Evolutionary conservation across 2,329 filamentous ascomycete genomes (phyloP), one percentile per base, ranked within the genome.

Genomic region (Tricladium varicosporioides): DNA sequence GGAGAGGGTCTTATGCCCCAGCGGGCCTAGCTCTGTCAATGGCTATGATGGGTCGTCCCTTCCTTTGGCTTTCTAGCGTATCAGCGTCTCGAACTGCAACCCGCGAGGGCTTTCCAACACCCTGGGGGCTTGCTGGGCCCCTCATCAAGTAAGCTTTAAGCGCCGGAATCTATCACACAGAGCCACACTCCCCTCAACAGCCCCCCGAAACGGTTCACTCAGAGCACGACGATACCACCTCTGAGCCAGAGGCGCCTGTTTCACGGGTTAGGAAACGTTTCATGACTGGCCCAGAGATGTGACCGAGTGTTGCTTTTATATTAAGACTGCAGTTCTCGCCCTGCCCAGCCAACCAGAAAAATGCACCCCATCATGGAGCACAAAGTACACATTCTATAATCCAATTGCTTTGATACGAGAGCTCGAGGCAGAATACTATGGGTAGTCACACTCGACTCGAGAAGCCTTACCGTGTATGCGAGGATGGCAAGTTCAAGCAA

Each of bases 191-290:
- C 31, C 36, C 19, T 13, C 27, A 51, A 46, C 14, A 53, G 22
- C 15, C 15, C 48, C 40, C 16, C 18, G 11, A 31, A 22, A 48
- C 19, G 22, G 22, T 27, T 27, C 22, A 27, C 22, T 27, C 22
- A 27, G 22, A 27, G 22, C 27, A 13, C 51, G 45, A 40, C 27
- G 47, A 50, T 55, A 44, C 53, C n/a, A 50, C 32, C 42, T 46
- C 36, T 43, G 31, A 16, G 43, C 46, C 33, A 48, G 54, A 33
- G 55, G 61, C 63, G 63, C 57, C 60, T 65, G 65, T 67, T 67
- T 67, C 65, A 66, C 55, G 52, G 43, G 33, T 31, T n/a, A 14
- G 42, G 46, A 27, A 53, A 15, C 47, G 64, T 66, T 66, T 66
- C 64, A 66, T 63, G 58, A 60, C 57, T 60, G 61, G 61, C 54